These are phyloP conservation scores for Triangularia verruculosa DNA, from an alignment of 2,329 filamentous ascomycete genomes.

Conservation along the genomic window DNA sequence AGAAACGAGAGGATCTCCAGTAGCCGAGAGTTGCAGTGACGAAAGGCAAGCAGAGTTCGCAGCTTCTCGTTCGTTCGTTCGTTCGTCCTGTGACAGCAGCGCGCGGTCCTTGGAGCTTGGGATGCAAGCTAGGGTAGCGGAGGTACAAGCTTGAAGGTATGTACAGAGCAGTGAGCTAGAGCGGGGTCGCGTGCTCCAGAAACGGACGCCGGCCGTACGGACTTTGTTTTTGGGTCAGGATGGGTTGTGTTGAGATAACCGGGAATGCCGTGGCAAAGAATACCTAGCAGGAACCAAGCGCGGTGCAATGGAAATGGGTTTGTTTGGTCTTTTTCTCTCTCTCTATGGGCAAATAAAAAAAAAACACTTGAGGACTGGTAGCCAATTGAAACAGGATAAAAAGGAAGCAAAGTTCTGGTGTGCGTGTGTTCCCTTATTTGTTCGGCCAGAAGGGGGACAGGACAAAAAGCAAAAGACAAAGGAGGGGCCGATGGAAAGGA, in stretches of 20 bases:
- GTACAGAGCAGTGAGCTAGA: constrained; percentile 2
- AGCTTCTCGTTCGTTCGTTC: not conserved
- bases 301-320: constrained; percentile 10
- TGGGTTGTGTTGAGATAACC: constrained; percentile 10
- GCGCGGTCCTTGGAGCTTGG: not conserved
- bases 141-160: not conserved
- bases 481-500: constrained; percentile 10
- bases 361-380: too few species aligned
- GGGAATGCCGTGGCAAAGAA: constrained; percentile 8
- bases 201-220: constrained; percentile 11
- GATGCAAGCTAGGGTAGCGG: not conserved
- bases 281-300: not conserved
- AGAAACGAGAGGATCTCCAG: not conserved
- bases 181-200: constrained; percentile 27
- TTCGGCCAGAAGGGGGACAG: not conserved
- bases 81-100: not conserved
- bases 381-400: constrained; percentile 1
- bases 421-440: not conserved
- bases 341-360: not conserved
- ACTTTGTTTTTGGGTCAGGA: not conserved
- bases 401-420: not conserved
- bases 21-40: not conserved
- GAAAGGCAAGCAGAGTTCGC: not conserved
- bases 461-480: constrained; percentile 9
- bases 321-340: too few species aligned